These are phyloP conservation scores for Pythium apleroticum DNA, from an alignment of 352 stramenopile species.

Conservation along the genomic window DNA sequence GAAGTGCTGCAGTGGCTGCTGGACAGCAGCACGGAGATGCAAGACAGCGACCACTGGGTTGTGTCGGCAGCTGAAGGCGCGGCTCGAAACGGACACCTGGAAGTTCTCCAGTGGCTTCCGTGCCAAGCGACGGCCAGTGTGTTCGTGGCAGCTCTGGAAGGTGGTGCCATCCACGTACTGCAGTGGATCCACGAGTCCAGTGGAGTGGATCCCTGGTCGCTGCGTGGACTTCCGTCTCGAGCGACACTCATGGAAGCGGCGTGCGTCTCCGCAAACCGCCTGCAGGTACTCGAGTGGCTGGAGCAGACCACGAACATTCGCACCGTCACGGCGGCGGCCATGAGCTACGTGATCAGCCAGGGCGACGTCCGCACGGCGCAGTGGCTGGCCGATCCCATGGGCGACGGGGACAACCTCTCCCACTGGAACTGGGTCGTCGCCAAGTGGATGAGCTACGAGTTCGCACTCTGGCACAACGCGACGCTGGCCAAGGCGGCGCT, in stretches of 20 bases:
- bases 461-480: conserved; percentile 19
- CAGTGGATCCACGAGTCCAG: conserved; percentile 4
- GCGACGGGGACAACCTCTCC: conserved; percentile 8
- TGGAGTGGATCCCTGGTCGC: not conserved
- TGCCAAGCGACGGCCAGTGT: not conserved
- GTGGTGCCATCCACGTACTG: conserved; percentile 6
- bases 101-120: conserved; percentile 27
- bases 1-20: conserved; percentile 38
- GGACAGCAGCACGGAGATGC: conserved; percentile 33
- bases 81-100: conserved; percentile 29
- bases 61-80: conserved; percentile 20
- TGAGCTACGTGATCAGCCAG: conserved; percentile 15
- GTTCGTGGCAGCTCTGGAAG: conserved; percentile 17
- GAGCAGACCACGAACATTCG: conserved; percentile 14
- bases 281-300: conserved; percentile 17
- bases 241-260: conserved; percentile 17
- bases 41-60: conserved; percentile 28
- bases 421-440: conserved; percentile 24
- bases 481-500: conserved; percentile 12
- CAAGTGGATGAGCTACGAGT: conserved; percentile 27
- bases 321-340: conserved; percentile 7
- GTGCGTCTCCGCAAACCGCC: conserved; percentile 16
- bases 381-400: conserved; percentile 20
- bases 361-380: conserved; percentile 18
- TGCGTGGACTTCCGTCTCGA: not conserved